A percentile compares a stretch with the other conserved stretches of the same genome.
Evolutionary conservation across 306 rosid species (phyloP).

Genomic region (Vigna reflexopilosa): DNA sequence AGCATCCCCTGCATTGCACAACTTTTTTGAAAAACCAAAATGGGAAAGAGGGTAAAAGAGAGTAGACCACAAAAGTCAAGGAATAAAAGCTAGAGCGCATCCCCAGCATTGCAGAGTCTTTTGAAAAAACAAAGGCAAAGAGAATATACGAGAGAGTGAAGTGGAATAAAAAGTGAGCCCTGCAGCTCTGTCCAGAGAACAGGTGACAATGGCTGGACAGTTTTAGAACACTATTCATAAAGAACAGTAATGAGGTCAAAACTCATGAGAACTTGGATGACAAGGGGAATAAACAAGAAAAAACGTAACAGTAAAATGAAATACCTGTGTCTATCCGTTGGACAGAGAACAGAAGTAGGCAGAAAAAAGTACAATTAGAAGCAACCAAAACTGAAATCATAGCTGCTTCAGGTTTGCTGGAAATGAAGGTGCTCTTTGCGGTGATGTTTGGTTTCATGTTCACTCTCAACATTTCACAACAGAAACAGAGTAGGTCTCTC

Average conservation of each 20-base stretch:
- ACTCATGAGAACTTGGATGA: too few species aligned
- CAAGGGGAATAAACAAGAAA: not conserved
- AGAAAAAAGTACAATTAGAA: not conserved
- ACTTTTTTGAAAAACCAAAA: too few species aligned
- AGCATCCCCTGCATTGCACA: too few species aligned
- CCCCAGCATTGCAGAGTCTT: too few species aligned
- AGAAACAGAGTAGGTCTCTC: not conserved
- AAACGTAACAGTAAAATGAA: not conserved
- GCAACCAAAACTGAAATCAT: not conserved
- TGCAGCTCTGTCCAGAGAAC: too few species aligned
- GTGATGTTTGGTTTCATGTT: not conserved
- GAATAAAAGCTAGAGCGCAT: not conserved
- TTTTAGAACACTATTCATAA: not conserved
- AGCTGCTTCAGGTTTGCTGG: not conserved
- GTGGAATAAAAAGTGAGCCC: too few species aligned
- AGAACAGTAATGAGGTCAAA: not conserved
- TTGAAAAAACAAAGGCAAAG: too few species aligned
- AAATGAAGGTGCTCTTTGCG: not conserved
- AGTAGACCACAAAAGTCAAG: not conserved
- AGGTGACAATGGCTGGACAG: too few species aligned
- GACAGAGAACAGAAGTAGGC: not conserved
- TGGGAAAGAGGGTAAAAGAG: too few species aligned
- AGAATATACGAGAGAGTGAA: too few species aligned
- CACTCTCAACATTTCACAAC: not conserved
- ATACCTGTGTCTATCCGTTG: not conserved